A percentile compares a stretch with the other conserved stretches of the same genome.
phyloP scores from a whole-genome alignment of 2,329 filamentous ascomycete genomes.

The Nakataea oryzae region DNA sequence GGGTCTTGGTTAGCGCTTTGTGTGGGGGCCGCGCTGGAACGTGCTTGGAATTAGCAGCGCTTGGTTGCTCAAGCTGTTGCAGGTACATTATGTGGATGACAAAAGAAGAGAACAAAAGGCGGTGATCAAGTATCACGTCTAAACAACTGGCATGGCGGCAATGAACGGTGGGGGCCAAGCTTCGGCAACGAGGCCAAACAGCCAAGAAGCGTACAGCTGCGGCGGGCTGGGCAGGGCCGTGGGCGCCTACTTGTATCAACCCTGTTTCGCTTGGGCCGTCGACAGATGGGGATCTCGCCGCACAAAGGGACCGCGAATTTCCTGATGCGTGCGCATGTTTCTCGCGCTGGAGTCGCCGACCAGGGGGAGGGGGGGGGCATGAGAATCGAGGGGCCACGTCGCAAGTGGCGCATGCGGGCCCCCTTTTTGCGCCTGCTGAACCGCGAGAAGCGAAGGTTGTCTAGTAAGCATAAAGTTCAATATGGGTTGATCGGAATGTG shows the following conservation, averaged over 20 bases:
- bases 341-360: not conserved
- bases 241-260: not conserved
- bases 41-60: no score
- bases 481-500: not conserved
- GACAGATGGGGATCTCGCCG: no score
- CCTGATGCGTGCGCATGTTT: not conserved
- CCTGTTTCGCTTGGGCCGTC: not conserved
- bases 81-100: no score
- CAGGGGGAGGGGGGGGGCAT: not conserved
- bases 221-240: not conserved
- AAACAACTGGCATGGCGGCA: no score
- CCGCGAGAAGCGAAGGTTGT: not conserved
- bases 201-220: not conserved
- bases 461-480: not conserved
- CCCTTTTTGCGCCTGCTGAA: not conserved
- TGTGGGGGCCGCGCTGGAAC: no score
- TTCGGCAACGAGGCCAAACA: not conserved
- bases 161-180: no score
- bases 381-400: not conserved
- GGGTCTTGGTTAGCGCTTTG: no score
- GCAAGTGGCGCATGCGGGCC: not conserved
- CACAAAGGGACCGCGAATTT: no score
- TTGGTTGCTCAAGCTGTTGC: no score
- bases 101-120: no score
- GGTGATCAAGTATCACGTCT: no score